Evolutionary conservation across 1,284 basidiomycete genomes (phyloP), one percentile per base, ranked within the genome.

Genomic region (Taiwanofungus camphoratus): DNA sequence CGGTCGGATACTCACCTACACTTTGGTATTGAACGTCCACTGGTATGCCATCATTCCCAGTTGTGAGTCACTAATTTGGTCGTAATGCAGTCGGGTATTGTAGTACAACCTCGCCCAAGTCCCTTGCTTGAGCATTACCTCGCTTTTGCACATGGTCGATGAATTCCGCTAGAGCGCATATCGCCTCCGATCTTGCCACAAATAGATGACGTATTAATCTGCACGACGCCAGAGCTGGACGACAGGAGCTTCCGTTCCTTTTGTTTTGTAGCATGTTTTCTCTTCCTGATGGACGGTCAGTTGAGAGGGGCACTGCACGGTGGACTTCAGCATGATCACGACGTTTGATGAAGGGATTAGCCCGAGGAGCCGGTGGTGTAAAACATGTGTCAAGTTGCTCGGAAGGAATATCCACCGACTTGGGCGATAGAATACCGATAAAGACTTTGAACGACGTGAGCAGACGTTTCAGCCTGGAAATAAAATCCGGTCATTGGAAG

Each of bases 371-470:
- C 22, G 53, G 54, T 2, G 57, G 57, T 18, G 39, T 41, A 9
- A 47, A 46, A 43, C 58, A 57, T 4, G 37, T 44, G 4, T 36
- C 46, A 4, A 61, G 41, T 5, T 42, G 20, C 5, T 50, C 44
- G 7, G 45, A 40, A 4, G 46, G 15, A 5, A 58, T 36, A 11
- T 48, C 43, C 16, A 39, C 33, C 0, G 55, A 52, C 13, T 22
- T 45, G 20, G 58, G 50, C 36, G 59, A 56, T 18, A 59, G 31
- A 36, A 61, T 41, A 35, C 63, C 61, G 18, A 56, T 23, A 27
- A 67, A 41, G 20, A 71, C 48, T 48, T 68, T 72, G 39, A 54
- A 55, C 5, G 65, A 67, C 0, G 68, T 62, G 5, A 64, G 36
- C 19, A 73, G 41, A 7, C 56, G 58, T 48, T 66, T 63, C 42